phyloP scores from a whole-genome alignment of 805 yeast species.

The Dipodascus geniculatus region DNA sequence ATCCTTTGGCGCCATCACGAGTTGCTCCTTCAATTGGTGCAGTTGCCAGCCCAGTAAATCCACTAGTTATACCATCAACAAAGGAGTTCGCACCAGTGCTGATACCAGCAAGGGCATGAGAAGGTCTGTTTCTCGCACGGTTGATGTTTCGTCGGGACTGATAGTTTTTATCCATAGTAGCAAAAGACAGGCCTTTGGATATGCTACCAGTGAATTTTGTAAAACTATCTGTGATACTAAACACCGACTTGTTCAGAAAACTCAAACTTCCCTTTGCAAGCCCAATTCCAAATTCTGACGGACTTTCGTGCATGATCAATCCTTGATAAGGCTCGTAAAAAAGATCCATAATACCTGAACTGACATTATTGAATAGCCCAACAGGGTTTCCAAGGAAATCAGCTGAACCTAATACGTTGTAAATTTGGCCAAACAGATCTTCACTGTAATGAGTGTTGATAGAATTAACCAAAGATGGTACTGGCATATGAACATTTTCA shows the following conservation, averaged over 20 bases:
- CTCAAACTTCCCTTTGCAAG: constrained; percentile 93
- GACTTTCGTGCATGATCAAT: constrained; percentile 83
- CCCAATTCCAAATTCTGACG: constrained; percentile 91
- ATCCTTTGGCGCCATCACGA: constrained; percentile 84
- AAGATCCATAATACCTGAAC: constrained; percentile 92
- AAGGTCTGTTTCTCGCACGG: constrained; percentile 66
- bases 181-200: constrained; percentile 87
- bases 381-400: constrained; percentile 96
- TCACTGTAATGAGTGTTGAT: constrained; percentile 81
- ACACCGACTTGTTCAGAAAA: constrained; percentile 87
- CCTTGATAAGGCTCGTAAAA: constrained; percentile 98
- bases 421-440: constrained; percentile 81
- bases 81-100: constrained; percentile 81
- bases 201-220: constrained; percentile 87
- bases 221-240: constrained; percentile 87
- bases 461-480: constrained; percentile 56
- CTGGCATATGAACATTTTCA: constrained; percentile 82
- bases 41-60: constrained; percentile 77
- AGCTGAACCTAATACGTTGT: constrained; percentile 89
- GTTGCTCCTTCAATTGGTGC: constrained; percentile 87
- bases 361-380: constrained; percentile 82
- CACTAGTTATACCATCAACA: constrained; percentile 76
- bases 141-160: constrained; percentile 56
- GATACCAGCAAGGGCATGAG: constrained; percentile 75
- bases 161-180: constrained; percentile 74